Base-by-base conservation (phyloP, 2,329 filamentous ascomycete genomes). In the Didymella segeticola region DNA sequence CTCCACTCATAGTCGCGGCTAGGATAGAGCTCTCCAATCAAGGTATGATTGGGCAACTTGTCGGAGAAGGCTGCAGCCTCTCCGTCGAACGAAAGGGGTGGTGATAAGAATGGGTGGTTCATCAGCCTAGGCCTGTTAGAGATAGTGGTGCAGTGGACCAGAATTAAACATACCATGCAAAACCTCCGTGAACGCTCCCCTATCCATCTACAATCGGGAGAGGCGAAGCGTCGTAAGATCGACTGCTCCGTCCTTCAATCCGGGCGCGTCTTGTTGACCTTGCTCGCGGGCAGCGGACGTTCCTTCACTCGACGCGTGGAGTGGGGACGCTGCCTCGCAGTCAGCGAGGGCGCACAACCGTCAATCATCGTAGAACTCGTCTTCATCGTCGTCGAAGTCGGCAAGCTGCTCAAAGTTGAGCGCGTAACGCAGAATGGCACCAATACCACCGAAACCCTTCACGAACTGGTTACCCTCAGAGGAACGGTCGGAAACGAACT, bases 401-500 rank as follows among this genome's bases (percentile, higher is more conserved):
- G 89, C 89, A 78, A 99, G 85, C 79, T 99, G 96, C 81, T 99
- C 96, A 81, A 99, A 99, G 83, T 99, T 99, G 83, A 99, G 91
- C 83, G 97, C 97, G 87, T 99, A 99, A 68, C 95, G 92, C 75
- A 99, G 87, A 72, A 99, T 89, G 62, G 93, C 93, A 66, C 95
- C 95, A 69, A 99, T 96, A 73, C 95, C 95, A 88, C 95, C 95
- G 74, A 99, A 99, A 61, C 95, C 95, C 83, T 97, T 98, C 72
- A 99, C 95, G 79, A 99, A 99, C 82, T 99, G 95, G 80, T 99
- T 99, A 75, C 95, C 95, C 80, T 99, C 95, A 57, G 91, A 96
- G 57, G 93, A 98, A 63, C 92, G 89, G 76, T 99, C 96, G 42
- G 95, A 97, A 62, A 99, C 95, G 68, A 99, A 99, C 77, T 99